Percentiles rank a stretch among this genome's conserved stretches.
phyloP scores from a whole-genome alignment of 2,329 filamentous ascomycete species.

The Colletotrichum sp. region DNA sequence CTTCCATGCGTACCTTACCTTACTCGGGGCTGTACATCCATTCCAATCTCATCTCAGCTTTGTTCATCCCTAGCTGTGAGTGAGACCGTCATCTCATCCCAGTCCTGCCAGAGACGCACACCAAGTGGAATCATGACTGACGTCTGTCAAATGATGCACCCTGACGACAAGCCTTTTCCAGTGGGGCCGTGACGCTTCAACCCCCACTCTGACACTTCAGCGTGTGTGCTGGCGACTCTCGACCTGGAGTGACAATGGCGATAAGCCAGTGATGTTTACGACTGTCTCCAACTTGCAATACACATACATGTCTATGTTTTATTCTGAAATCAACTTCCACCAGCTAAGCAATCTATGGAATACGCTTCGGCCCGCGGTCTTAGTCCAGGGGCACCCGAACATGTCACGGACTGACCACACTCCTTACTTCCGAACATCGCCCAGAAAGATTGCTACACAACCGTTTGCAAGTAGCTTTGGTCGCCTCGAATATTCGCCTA shows the following conservation, averaged over 20 bases:
- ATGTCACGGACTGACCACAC: background rate
- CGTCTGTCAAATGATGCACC: background rate
- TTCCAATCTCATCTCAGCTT: background rate
- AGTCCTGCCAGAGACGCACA: background rate
- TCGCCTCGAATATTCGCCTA: background rate
- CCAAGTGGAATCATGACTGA: background rate
- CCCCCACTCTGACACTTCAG: background rate
- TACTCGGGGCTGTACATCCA: background rate
- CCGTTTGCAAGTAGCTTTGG: background rate
- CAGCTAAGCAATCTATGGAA: background rate
- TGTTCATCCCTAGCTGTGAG: accelerated
- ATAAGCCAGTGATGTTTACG: background rate
- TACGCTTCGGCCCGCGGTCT: background rate
- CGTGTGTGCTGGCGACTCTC: background rate
- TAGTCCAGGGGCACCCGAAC: background rate
- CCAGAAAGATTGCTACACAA: background rate
- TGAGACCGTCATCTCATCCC: background rate
- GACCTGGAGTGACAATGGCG: background rate
- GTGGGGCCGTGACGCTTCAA: background rate
- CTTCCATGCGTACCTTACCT: background rate
- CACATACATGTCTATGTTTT: background rate
- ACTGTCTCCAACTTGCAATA: background rate
- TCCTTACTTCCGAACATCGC: background rate
- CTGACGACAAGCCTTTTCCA: background rate
- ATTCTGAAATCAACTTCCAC: accelerated